A percentile compares a stretch with the other conserved stretches of the same genome.
These are phyloP conservation scores for Candolleomyces aberdarensis DNA, from an alignment of 768 basidiomycete species.

Conservation along the genomic window DNA sequence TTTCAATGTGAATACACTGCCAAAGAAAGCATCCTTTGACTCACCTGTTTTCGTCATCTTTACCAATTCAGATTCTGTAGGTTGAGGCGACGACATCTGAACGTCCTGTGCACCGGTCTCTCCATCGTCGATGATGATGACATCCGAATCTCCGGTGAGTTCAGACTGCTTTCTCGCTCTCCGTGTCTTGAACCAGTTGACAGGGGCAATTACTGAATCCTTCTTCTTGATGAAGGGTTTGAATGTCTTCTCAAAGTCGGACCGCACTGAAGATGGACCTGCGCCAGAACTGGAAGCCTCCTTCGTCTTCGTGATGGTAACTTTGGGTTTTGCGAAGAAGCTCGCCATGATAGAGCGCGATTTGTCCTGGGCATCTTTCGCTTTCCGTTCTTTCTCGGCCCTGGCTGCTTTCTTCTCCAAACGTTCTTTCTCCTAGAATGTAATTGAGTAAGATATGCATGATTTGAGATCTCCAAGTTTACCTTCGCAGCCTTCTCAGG, in stretches of 20 bases:
- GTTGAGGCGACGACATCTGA: slow-evolving; percentile 21
- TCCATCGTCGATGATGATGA: slow-evolving; percentile 62
- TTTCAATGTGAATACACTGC: neutral
- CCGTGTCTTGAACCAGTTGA: slow-evolving; percentile 60
- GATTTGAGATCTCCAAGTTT: neutral
- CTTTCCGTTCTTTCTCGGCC: slow-evolving; percentile 68
- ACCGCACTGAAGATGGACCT: slow-evolving; percentile 38
- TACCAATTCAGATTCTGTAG: slow-evolving; percentile 22
- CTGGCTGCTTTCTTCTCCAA: slow-evolving; percentile 67
- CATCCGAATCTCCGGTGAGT: slow-evolving; percentile 29
- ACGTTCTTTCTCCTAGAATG: slow-evolving; percentile 62
- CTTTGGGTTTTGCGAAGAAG: slow-evolving; percentile 71
- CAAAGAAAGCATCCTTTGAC: neutral
- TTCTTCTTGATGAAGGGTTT: slow-evolving; percentile 79
- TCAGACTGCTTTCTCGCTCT: slow-evolving; percentile 17
- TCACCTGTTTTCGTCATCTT: slow-evolving; percentile 41
- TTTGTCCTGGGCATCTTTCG: slow-evolving; percentile 65
- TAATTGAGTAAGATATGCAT: neutral
- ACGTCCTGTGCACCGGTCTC: slow-evolving; percentile 27
- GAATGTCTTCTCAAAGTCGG: slow-evolving; percentile 75
- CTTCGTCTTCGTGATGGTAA: slow-evolving; percentile 19
- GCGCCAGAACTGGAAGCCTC: slow-evolving; percentile 27
- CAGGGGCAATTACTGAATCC: slow-evolving; percentile 65
- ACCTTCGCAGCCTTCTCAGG: slow-evolving; percentile 62
- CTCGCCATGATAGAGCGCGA: slow-evolving; percentile 73